Evolutionary conservation across 306 rosid species (phyloP), one percentile per base, ranked within the genome.

Genomic region (Cicer pinnatifidum): DNA sequence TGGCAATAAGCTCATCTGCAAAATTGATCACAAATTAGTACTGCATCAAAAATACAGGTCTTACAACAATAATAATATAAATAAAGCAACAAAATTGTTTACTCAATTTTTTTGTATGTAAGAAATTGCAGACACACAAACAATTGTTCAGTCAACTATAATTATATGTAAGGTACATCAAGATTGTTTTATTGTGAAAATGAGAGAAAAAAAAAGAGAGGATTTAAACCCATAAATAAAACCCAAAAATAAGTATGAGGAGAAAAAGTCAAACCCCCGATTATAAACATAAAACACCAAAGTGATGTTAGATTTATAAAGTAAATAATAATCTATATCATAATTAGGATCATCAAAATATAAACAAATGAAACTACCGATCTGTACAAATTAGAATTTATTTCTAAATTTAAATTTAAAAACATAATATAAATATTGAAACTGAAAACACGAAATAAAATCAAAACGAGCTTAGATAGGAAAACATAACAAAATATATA

Each of bases 1-100:
- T 82, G 79, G 85, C 85, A 72, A 82, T 72, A 8, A 82, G 82
- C 73, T 82, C 85, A 82, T 82, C 85, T 82, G 35, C 50, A 72
- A 38, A 33, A 7, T 48, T 4, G 0, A 7, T 4, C 3, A 56
- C 40, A 2, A 4, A 68, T 67, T 40, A 64, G 1, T 6, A 58
- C 7, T 0, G 11, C 7, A 9, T 46, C 28, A 19, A 33, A 67
- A 35, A 8, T 19, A 71, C 6, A 10, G 70, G 50, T 67, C 19
- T 39, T 9, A 44, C 6, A 0, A 35, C 50, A 44, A 8, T 1
- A 19, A n/a, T n/a, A 38, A 28, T 12, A 52, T 10, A 66, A 47
- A 9, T 7, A 28, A 28, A 28, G 4, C 33, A 3, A 2, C 33
- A 28, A 28, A 28, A 28, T 28, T 28, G 33, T 28, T 28, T 28